Evolutionary conservation across 176 grass and related monocot species (phyloP).

Genomic region (Areca catechu): DNA sequence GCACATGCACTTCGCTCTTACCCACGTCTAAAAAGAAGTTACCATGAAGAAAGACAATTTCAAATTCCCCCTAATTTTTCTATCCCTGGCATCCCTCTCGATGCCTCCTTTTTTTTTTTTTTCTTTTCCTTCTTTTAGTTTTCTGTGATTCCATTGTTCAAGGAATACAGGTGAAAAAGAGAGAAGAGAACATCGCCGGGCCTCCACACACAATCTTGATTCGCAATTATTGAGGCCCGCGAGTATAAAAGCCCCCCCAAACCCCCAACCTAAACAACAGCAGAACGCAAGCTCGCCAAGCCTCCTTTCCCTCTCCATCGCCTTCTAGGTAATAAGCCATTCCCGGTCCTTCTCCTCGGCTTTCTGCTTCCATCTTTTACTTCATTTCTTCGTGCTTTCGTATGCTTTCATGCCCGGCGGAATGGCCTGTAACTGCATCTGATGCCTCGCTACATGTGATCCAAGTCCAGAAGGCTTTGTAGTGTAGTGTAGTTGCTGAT

Average conservation of each 20-base stretch:
- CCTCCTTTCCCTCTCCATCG: no score
- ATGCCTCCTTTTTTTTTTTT: conserved; percentile 72
- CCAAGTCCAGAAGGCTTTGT: no score
- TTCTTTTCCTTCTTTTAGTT: conserved; percentile 83
- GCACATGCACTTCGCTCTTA: conserved; percentile 39
- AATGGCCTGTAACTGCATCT: no score
- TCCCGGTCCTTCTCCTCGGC: no score
- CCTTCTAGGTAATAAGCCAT: no score
- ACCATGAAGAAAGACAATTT: conserved; percentile 49
- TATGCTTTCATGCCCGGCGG: no score
- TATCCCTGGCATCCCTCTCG: conserved; percentile 34
- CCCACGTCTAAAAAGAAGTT: conserved; percentile 84
- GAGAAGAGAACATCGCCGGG: conserved; percentile 29
- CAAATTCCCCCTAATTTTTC: conserved; percentile 72
- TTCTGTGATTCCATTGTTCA: conserved; percentile 61
- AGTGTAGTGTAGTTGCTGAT: no score
- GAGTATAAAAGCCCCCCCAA: conserved; percentile 17
- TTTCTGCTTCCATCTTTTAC: no score
- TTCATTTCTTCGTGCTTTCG: no score
- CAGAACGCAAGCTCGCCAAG: neutral
- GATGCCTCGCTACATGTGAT: no score
- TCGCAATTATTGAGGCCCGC: neutral
- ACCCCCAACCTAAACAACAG: neutral
- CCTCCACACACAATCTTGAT: conserved; percentile 10
- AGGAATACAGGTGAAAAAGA: conserved; percentile 41